Base-by-base conservation (phyloP, 495 filamentous ascomycete species). In the Annulohypoxylon nitens region DNA sequence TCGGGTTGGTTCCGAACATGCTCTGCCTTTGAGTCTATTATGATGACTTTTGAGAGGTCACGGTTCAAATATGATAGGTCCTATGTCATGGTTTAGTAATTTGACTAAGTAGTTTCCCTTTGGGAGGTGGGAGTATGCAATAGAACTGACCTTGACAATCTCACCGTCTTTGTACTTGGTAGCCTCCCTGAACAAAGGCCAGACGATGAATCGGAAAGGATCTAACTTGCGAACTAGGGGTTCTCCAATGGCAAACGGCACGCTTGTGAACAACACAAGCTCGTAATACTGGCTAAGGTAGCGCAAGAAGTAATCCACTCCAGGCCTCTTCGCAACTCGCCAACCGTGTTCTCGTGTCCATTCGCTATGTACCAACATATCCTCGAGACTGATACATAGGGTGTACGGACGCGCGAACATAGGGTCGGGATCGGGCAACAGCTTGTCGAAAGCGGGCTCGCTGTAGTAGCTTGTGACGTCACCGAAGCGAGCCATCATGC, bases 281-380 rank as follows among this genome's bases (percentile, higher is more conserved):
- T 99, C 96, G 81, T 97, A 99, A 85, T 98, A 98, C 79, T 97
- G 93, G 81, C 91, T 94, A 43, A 99, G 86, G 78, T 99, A 99
- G 76, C 92, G 93, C 61, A 99, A 81, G 84, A 99, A 98, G 85
- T 99, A 99, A 83, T 99, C 96, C 51, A 97, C 87, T 45, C 96
- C 96, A 30, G 96, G 96, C 37, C 96, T 89, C 83, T 99, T 99
- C 47, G 96, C 96, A 73, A 95, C 88, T 65, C 95, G 90, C 95
- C 96, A 99, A 30, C 96, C 96, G 75, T 98, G 92, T 74, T 98
- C 92, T 58, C 94, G 88, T 20, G 89, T 89, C 96, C 96, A 99
- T 75, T 97, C 93, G 79, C 91, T 94, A 81, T 98, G 95, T 37
- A 99, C 89, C 30, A 98, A 86, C 72, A 99, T 83, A 81, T 98